Conservation (phyloP, 2,329 filamentous ascomycete species). For the Colletotrichum musicola region DNA sequence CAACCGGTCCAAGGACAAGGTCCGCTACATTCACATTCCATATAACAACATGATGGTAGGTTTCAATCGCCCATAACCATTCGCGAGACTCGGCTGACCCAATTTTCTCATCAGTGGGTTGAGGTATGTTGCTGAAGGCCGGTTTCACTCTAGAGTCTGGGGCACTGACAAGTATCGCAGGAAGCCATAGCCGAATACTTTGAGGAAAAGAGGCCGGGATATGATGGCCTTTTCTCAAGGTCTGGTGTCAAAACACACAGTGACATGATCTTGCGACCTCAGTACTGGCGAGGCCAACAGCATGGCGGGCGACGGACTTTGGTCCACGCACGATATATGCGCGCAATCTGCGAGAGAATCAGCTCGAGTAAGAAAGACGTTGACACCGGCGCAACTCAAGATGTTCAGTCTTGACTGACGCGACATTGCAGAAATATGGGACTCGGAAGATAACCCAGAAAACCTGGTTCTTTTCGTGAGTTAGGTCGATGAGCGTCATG, state of each 20-base stretch:
- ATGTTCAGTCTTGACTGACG: background rate
- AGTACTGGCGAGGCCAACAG: conserved; percentile 52
- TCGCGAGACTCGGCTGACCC: background rate
- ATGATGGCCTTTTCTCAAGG: conserved; percentile 1
- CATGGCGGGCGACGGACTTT: conserved; percentile 42
- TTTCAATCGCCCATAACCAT: background rate
- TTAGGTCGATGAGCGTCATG: background rate
- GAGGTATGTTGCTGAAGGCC: conserved; percentile 25
- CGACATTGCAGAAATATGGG: conserved; percentile 7
- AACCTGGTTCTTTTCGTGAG: conserved; percentile 49
- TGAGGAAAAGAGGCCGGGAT: conserved; percentile 38
- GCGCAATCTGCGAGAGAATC: conserved; percentile 49
- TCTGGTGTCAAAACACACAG: conserved; percentile 35
- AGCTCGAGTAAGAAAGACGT: conserved; percentile 44
- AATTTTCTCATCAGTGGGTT: conserved; percentile 14
- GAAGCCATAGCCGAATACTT: conserved; percentile 48
- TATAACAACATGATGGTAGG: conserved; percentile 50
- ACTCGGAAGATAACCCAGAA: conserved; percentile 38
- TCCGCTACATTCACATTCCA: conserved; percentile 48
- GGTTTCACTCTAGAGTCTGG: background rate
- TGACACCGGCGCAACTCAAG: background rate
- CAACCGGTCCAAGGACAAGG: background rate
- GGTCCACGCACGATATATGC: conserved; percentile 52
- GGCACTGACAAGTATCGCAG: conserved; percentile 34
- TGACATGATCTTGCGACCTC: conserved; percentile 46